Percentiles rank a stretch among this genome's conserved stretches.
Conservation (phyloP, 2,329 filamentous ascomycete genomes). For the Madurella mycetomatis region DNA sequence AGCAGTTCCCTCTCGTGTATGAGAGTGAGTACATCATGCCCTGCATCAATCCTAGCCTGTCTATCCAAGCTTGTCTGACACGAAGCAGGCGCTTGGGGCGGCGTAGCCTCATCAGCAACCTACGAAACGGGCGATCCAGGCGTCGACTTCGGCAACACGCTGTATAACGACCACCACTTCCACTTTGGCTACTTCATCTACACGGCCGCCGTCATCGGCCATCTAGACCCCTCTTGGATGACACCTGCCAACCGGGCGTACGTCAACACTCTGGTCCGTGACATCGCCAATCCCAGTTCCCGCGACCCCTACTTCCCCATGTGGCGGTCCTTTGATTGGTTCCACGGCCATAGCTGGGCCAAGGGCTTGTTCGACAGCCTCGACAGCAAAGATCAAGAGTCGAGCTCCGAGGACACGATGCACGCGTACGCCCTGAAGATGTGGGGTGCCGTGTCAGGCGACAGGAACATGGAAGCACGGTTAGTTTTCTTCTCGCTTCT, state of each 20-base stretch:
- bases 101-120: slow-evolving; percentile 70
- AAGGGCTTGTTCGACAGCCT: slow-evolving; percentile 66
- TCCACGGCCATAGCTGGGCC: slow-evolving; percentile 90
- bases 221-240: slow-evolving; percentile 73
- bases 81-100: slow-evolving; percentile 63
- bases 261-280: slow-evolving; percentile 79
- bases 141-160: slow-evolving; percentile 84
- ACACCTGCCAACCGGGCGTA: slow-evolving; percentile 63
- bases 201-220: slow-evolving; percentile 74
- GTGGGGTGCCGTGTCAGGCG: slow-evolving; percentile 79
- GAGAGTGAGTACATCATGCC: slow-evolving; percentile 45
- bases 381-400: slow-evolving; percentile 82
- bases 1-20: slow-evolving; percentile 62
- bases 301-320: slow-evolving; percentile 74
- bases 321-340: slow-evolving; percentile 87
- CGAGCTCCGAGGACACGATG: slow-evolving; percentile 86
- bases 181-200: slow-evolving; percentile 90
- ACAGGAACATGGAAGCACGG: slow-evolving; percentile 74
- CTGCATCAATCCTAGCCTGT: not conserved
- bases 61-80: slow-evolving; percentile 15
- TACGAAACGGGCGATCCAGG: slow-evolving; percentile 65
- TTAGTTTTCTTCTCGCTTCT: slow-evolving; percentile 29
- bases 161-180: slow-evolving; percentile 73
- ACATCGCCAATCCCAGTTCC: slow-evolving; percentile 70
- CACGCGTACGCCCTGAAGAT: slow-evolving; percentile 84